Percentiles rank a stretch among this genome's conserved stretches.
Conservation (phyloP, 1,284 basidiomycete genomes). For the Irpex sp. region DNA sequence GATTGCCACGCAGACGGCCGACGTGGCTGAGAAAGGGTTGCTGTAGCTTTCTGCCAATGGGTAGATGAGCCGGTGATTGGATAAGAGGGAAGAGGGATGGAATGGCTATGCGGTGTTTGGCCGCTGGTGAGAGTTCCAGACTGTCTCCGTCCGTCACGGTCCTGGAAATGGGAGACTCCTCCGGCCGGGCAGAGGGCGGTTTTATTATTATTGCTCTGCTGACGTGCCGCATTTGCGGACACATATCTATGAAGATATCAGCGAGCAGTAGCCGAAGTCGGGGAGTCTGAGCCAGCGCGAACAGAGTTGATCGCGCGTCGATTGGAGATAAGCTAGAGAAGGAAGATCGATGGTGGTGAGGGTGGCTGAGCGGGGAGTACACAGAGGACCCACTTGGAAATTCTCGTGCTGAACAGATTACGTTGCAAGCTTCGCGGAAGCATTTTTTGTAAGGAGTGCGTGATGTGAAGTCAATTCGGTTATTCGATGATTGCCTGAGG, state of each 20-base stretch:
- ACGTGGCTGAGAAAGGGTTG: conserved; percentile 2
- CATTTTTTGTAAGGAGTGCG: background rate
- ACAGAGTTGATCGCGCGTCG: conserved; percentile 2
- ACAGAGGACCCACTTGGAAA: background rate
- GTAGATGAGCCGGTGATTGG: conserved; percentile 7
- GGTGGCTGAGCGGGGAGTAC: background rate
- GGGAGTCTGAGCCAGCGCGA: too few species aligned
- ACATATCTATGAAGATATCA: too few species aligned
- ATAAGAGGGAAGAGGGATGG: conserved; percentile 3
- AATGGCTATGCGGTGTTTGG: conserved; percentile 2
- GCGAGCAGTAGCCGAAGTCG: too few species aligned
- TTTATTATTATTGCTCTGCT: too few species aligned
- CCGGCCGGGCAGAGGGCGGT: background rate
- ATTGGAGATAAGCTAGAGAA: conserved; percentile 10
- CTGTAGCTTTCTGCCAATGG: conserved; percentile 4
- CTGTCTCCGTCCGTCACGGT: background rate
- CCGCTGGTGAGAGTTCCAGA: conserved; percentile 1
- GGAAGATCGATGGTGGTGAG: conserved; percentile 3
- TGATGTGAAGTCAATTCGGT: background rate
- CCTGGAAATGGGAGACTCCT: background rate
- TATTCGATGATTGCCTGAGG: conserved; percentile 1
- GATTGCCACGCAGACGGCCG: background rate
- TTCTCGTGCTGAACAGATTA: background rate
- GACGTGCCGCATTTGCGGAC: too few species aligned
- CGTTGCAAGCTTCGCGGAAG: conserved; percentile 2